Conservation (phyloP, 2,329 filamentous ascomycete genomes). For the Fusarium paranaense region DNA sequence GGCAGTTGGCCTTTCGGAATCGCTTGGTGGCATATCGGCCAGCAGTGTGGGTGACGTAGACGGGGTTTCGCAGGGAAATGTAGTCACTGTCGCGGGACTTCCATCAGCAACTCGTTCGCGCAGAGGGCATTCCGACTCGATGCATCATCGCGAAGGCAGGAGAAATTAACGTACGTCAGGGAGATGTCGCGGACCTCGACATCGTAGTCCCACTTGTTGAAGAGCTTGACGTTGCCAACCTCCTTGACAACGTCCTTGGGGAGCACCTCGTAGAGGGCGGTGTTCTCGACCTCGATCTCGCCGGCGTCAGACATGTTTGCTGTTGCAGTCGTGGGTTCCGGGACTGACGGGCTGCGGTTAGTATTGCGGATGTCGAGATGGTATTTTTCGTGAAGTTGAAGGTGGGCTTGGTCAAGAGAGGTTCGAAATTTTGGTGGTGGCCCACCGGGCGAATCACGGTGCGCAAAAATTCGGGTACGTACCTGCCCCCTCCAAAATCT, state of each 20-base stretch:
- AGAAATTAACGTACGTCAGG: slow-evolving; percentile 80
- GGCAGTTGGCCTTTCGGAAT: slow-evolving; percentile 99
- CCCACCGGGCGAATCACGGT: slow-evolving; percentile 51
- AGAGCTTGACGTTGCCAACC: slow-evolving; percentile 93
- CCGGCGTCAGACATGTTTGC: slow-evolving; percentile 91
- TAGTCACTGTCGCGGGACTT: slow-evolving; percentile 79
- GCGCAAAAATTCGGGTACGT: slow-evolving; percentile 43
- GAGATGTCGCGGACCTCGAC: slow-evolving; percentile 99
- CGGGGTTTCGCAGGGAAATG: slow-evolving; percentile 98
- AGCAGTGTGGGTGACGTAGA: slow-evolving; percentile 99
- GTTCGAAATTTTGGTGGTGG: slow-evolving; percentile 54
- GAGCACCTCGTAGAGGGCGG: slow-evolving; percentile 81
- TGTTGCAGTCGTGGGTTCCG: slow-evolving; percentile 54
- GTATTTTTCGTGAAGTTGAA: slow-evolving; percentile 45
- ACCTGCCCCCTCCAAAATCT: slow-evolving; percentile 46
- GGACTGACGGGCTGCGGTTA: slow-evolving; percentile 53
- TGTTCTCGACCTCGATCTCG: slow-evolving; percentile 92
- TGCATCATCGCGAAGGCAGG: slow-evolving; percentile 15
- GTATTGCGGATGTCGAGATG: slow-evolving; percentile 54
- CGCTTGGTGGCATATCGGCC: slow-evolving; percentile 99
- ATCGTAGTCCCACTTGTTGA: slow-evolving; percentile 99
- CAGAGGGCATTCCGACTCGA: slow-evolving; percentile 20
- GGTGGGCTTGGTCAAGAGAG: slow-evolving; percentile 48
- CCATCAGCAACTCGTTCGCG: slow-evolving; percentile 48
- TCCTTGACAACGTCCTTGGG: slow-evolving; percentile 93